Evolutionary conservation across 1,284 basidiomycete species (phyloP), one percentile per base, ranked within the genome.

Genomic region (Melanopsichium pennsylvanicum): DNA sequence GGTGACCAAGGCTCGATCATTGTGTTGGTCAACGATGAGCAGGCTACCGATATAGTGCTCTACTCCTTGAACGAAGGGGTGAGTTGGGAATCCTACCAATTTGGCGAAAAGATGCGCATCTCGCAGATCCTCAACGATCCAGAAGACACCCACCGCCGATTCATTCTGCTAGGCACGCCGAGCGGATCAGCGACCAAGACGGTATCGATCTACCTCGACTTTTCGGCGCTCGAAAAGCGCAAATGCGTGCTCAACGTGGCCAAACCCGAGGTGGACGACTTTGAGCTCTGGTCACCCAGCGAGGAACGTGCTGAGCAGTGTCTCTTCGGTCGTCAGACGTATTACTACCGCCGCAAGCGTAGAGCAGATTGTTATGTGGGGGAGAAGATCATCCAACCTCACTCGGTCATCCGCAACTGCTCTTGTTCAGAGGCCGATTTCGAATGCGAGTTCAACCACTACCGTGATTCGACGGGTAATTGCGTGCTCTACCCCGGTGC

Each of bases 1-100:
- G 95, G 95, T 31, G 96, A 98, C 83, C 95, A 92, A 2, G 95
- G 96, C 8, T 93, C 93, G 0, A 86, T 98, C 58, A 85, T 98
- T 31, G 84, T 98, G 63, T 89, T 98, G 82, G 93, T 88, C 49
- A 96, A 97, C 81, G 96, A 98, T 81, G 93, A 97, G 81, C 89
- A 90, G 56, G 87, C 93, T 0, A 95, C 92, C 2, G 91, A 97
- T 78, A 88, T 90, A 68, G 87, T 97, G 32, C 82, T 93, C 62
- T 97, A 89, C 83, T 91, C 90, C 40, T 90, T 88, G 5, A 88
- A 98, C 81, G 91, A 98, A 79, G 95, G 95, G 3, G 66, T 87
- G 32, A 86, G 81, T 5, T 99, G 96, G 96, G 85, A 87, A 49
- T 89, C 93, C 79, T 96, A 95, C 83, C 84, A 86, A 64, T 97